Percentiles rank a stretch among this genome's conserved stretches.
Conservation (phyloP, 805 yeast genomes). For the Candida pseudoglaebosa region DNA sequence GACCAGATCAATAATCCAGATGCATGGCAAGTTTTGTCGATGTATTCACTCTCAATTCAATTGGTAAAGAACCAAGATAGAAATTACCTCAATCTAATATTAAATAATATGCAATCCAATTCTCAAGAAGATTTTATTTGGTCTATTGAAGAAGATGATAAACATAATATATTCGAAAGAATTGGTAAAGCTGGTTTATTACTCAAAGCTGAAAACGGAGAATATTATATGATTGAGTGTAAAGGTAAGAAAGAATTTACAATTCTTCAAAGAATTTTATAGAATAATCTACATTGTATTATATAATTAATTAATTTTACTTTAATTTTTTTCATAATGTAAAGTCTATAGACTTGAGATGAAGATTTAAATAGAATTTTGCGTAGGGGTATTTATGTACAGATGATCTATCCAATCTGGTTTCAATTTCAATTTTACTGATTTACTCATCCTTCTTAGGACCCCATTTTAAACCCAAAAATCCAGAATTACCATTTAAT, state of each 20-base stretch:
- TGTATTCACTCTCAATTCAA: slow-evolving; percentile 31
- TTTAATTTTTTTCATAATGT: not conserved
- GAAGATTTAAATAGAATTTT: too few species aligned
- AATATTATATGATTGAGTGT: slow-evolving; percentile 41
- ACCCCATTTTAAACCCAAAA: slow-evolving; percentile 86
- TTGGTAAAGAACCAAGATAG: slow-evolving; percentile 24
- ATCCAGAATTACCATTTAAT: slow-evolving; percentile 45
- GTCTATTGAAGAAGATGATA: slow-evolving; percentile 29
- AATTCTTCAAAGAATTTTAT: not conserved
- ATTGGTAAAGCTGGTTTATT: slow-evolving; percentile 44
- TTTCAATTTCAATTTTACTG: too few species aligned
- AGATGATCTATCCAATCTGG: not conserved
- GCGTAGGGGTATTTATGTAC: slow-evolving; percentile 1
- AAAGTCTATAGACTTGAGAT: too few species aligned
- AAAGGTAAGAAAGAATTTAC: slow-evolving; percentile 40
- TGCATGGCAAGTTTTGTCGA: slow-evolving; percentile 40
- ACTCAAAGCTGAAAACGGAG: slow-evolving; percentile 25
- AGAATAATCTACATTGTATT: not conserved
- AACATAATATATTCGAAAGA: slow-evolving; percentile 24
- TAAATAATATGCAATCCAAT: slow-evolving; percentile 16
- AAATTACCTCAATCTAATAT: slow-evolving; percentile 25
- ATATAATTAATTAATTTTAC: not conserved
- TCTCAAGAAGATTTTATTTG: slow-evolving; percentile 20
- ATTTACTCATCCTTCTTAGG: slow-evolving; percentile 49
- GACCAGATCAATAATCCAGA: slow-evolving; percentile 30